A percentile compares a stretch with the other conserved stretches of the same genome.
Conservation (phyloP, 2,329 filamentous ascomycete species). For the Aspergillus sp. region DNA sequence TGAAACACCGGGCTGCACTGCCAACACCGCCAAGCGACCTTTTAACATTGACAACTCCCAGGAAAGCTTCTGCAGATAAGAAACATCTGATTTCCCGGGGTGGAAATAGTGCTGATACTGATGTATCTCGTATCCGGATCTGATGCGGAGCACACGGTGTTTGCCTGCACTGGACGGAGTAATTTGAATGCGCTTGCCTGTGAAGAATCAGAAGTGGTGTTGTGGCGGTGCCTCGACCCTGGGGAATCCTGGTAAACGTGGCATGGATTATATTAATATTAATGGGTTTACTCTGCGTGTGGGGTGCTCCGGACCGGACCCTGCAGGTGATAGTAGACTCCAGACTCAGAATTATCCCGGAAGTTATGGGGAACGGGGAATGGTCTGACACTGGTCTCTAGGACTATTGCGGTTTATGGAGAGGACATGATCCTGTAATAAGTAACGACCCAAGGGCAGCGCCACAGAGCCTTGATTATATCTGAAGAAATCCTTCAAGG, state of each 20-base stretch:
- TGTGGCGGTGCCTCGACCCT: background rate
- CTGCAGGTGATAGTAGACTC: background rate
- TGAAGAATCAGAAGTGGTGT: background rate
- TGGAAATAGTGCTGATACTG: background rate
- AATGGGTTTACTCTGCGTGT: background rate
- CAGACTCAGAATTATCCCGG: background rate
- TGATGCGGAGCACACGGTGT: slow-evolving; percentile 2
- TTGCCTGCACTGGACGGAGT: slow-evolving; percentile 5
- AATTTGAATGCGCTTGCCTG: background rate
- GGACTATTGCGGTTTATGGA: background rate
- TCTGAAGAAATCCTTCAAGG: background rate
- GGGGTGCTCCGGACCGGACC: slow-evolving; percentile 2
- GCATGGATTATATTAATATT: background rate
- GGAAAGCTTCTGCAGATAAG: background rate
- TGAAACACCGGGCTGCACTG: background rate
- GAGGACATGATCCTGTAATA: background rate
- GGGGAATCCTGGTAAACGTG: slow-evolving; percentile 1
- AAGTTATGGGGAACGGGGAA: background rate
- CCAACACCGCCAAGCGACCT: background rate
- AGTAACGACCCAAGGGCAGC: background rate
- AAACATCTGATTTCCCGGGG: background rate
- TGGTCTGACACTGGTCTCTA: background rate
- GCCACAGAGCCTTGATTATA: background rate
- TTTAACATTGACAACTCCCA: no score
- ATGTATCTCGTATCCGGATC: background rate